Percentiles rank a stretch among this genome's conserved stretches.
Conservation (phyloP, 768 basidiomycete genomes). For the Termitomyces sp. region DNA sequence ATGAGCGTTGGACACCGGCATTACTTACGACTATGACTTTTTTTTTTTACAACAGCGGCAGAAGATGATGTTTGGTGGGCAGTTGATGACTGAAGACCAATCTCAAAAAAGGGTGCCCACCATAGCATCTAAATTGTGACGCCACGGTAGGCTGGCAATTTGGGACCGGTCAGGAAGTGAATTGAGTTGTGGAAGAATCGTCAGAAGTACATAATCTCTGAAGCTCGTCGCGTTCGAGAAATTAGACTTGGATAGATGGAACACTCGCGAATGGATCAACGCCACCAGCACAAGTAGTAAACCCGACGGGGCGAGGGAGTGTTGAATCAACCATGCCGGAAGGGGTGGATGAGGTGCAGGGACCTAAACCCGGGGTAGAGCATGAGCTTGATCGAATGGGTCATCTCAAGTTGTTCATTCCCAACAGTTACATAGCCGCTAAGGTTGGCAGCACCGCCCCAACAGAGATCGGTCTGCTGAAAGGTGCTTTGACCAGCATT, state of each 20-base stretch:
- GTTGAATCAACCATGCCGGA: constrained; percentile 35
- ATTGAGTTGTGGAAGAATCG: constrained; percentile 44
- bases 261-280: constrained; percentile 33
- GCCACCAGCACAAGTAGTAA: constrained; percentile 31
- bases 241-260: neutral
- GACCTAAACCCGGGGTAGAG: constrained; percentile 31
- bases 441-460: constrained; percentile 32
- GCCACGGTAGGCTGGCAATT: constrained; percentile 37
- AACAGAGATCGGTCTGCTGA: constrained; percentile 36
- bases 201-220: constrained; percentile 47
- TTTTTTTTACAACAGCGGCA: too few species aligned
- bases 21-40: neutral
- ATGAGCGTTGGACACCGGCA: neutral
- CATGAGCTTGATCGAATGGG: neutral
- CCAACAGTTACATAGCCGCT: constrained; percentile 46
- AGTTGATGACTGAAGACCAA: neutral
- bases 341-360: constrained; percentile 38
- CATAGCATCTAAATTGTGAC: constrained; percentile 13
- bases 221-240: neutral
- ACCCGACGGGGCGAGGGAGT: constrained; percentile 21
- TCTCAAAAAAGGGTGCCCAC: neutral
- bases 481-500: constrained; percentile 27
- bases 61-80: neutral
- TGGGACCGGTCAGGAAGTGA: constrained; percentile 40
- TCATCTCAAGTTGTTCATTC: constrained; percentile 15